A percentile compares a stretch with the other conserved stretches of the same genome.
Evolutionary conservation across 2,329 filamentous ascomycete genomes (phyloP).

Genomic region (Bertia moriformis): DNA sequence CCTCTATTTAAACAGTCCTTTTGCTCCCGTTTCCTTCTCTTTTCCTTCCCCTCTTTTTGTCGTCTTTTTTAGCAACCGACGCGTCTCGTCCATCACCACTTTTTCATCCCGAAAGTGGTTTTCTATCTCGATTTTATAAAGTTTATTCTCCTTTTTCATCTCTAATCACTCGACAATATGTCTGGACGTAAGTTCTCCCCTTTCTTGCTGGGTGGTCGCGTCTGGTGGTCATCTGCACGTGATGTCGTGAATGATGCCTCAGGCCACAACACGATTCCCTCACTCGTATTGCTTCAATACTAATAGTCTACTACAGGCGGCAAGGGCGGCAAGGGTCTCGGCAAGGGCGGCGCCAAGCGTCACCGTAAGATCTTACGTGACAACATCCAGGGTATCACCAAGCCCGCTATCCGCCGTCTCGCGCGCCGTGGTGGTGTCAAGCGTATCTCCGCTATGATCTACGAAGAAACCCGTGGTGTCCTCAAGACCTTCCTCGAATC

Average conservation of each 20-base stretch:
- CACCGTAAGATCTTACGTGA: constrained; percentile 46
- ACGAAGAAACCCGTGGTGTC: constrained; percentile 37
- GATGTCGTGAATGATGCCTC: not conserved
- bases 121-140: constrained; percentile 10
- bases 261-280: not conserved
- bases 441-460: constrained; percentile 60
- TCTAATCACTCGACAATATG: constrained; percentile 17
- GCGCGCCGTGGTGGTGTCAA: constrained; percentile 98
- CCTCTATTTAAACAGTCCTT: constrained; percentile 4
- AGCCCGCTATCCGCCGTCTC: constrained; percentile 96
- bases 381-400: constrained; percentile 99
- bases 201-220: not conserved
- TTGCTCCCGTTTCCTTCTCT: constrained; percentile 5
- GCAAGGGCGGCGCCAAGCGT: constrained; percentile 37
- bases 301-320: constrained; percentile 20
- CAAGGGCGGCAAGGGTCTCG: constrained; percentile 37
- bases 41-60: constrained; percentile 6
- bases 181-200: constrained; percentile 22
- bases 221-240: not conserved
- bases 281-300: constrained; percentile 1
- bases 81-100: constrained; percentile 3
- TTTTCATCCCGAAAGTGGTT: constrained; percentile 4
- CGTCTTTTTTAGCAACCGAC: constrained; percentile 3
- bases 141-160: constrained; percentile 6
- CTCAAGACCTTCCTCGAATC: constrained; percentile 36